Evolutionary conservation across 176 grass and related monocot species (phyloP).

Genomic region (Neostapfia colusana): DNA sequence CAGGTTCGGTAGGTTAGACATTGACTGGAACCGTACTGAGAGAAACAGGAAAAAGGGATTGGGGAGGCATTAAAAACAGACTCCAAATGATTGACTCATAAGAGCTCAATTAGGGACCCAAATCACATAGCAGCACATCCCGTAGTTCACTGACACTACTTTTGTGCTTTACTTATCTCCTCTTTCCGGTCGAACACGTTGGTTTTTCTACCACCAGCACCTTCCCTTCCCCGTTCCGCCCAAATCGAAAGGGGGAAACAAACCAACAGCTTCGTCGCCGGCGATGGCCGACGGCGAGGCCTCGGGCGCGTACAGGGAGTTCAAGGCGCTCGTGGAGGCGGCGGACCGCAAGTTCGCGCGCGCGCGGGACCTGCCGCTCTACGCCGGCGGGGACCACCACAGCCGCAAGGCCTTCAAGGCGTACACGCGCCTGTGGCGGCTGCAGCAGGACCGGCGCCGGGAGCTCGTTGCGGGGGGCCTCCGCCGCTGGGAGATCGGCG

Average conservation of each 20-base stretch:
- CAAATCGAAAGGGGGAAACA: conserved; percentile 39
- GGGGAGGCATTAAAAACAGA: conserved; percentile 35
- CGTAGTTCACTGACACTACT: conserved; percentile 15
- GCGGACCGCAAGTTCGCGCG: conserved; percentile 95
- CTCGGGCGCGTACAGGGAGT: conserved; percentile 50
- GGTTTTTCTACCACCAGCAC: conserved; percentile 12
- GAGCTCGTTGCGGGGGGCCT: conserved; percentile 73
- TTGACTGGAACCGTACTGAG: background rate
- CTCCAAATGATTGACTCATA: conserved; percentile 48
- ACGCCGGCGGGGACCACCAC: conserved; percentile 71
- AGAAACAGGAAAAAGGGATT: background rate
- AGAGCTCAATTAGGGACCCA: conserved; percentile 42
- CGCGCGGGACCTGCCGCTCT: conserved; percentile 81
- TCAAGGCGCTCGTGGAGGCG: conserved; percentile 61
- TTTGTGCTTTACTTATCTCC: background rate
- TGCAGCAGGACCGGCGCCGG: conserved; percentile 72
- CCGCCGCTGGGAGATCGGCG: conserved; percentile 86
- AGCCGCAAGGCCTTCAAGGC: conserved; percentile 93
- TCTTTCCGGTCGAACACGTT: conserved; percentile 40
- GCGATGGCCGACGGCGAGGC: conserved; percentile 57
- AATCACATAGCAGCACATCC: background rate
- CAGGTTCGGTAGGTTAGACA: background rate
- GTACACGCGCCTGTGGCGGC: conserved; percentile 84
- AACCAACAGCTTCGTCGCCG: conserved; percentile 27
- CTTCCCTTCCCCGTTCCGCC: conserved; percentile 30